Evolutionary conservation across 352 stramenopile species (phyloP), one percentile per base, ranked within the genome.

Genomic region (Globisporangium abappressorium): DNA sequence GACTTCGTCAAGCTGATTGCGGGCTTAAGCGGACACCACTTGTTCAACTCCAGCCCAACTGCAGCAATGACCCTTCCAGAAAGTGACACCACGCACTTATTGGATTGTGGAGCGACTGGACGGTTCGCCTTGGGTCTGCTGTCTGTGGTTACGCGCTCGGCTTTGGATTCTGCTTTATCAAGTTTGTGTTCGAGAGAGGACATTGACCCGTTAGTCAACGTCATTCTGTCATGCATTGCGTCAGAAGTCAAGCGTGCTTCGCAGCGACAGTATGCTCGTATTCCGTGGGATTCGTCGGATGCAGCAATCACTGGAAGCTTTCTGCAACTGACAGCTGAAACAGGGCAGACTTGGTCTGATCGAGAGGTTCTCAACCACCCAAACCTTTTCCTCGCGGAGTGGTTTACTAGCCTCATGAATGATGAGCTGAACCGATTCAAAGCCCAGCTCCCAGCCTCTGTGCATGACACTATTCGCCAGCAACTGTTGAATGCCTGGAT

Each of bases 1-100:
- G 85, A 93, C 49, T 95, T 96, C 65, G 77, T 96, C 62, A 95
- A 94, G 70, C 69, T 96, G 20, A 87, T 91, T 59, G 84, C 85
- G 20, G 85, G 87, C 18, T 78, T 90, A 34, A 92, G 79, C 61
- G 82, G 80, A 36, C 75, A 85, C 20, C 62, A 82, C 47, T 64
- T 75, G 28, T 75, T 75, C 1, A 83, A 69, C 59, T 62, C 70
- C 24, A 60, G 69, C 36, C 60, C 75, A 41, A 75, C 64, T 11
- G 61, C 71, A 33, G 64, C 79, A 6, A 28, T 78, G 22, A 65
- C 65, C 24, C 54, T 84, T 2, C 60, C 77, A 6, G 79, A 87
- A 24, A 69, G 60, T 12, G 77, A 91, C 49, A 72, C 78, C n/a
- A 43, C 76, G 41, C 79, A 88, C 61, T 66, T 89, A 9, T 71